phyloP scores from a whole-genome alignment of 169 alveolate species.

The Miamiensis avidus region DNA sequence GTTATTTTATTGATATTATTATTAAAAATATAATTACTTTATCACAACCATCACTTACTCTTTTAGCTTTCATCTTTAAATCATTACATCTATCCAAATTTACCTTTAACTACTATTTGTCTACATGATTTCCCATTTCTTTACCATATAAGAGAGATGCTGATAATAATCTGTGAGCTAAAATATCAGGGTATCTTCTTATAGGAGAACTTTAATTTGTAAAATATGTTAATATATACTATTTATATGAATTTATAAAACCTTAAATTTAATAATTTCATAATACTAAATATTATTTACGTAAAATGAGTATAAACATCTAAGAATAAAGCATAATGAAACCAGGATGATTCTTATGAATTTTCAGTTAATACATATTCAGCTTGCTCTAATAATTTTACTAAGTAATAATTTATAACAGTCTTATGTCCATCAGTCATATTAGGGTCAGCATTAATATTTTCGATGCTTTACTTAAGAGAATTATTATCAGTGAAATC shows the following conservation, averaged over 20 bases:
- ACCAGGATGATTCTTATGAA: conserved; percentile 44
- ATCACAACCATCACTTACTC: conserved; percentile 50
- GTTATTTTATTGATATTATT: neutral
- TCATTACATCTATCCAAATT: conserved; percentile 46
- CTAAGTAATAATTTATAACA: conserved; percentile 60
- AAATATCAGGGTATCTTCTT: conserved; percentile 83
- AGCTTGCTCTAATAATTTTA: conserved; percentile 65
- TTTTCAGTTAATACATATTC: conserved; percentile 65
- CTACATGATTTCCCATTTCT: conserved; percentile 33
- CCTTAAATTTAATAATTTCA: neutral
- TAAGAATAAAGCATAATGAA: conserved; percentile 76
- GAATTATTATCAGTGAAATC: conserved; percentile 55
- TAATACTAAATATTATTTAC: neutral
- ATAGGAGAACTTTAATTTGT: conserved; percentile 63
- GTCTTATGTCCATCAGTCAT: conserved; percentile 23
- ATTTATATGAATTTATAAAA: too few relatives aligned
- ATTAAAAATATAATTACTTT: conserved; percentile 29
- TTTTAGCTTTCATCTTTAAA: conserved; percentile 46
- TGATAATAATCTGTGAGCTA: conserved; percentile 69
- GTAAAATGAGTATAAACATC: conserved; percentile 85
- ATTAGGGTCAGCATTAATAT: conserved; percentile 27
- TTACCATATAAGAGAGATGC: conserved; percentile 40
- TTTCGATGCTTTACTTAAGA: conserved; percentile 45
- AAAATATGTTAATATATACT: too few relatives aligned
- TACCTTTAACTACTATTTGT: conserved; percentile 24